A percentile compares a stretch with the other conserved stretches of the same genome.
These are phyloP conservation scores for Scenedesmus sp. DNA, from an alignment of 163 green algal species.

Conservation along the genomic window DNA sequence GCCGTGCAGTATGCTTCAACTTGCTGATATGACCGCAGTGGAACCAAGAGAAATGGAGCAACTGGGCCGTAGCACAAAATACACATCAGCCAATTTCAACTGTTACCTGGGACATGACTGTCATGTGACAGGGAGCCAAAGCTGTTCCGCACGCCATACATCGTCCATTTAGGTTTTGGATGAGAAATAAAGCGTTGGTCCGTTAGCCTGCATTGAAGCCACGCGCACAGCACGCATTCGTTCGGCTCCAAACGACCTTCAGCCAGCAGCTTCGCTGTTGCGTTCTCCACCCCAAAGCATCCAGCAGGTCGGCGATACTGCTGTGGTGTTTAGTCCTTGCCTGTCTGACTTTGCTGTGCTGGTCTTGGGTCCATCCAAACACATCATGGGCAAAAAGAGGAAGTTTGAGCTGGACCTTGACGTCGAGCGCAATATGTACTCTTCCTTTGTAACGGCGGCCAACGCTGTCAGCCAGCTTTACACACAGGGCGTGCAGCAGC, in stretches of 20 bases:
- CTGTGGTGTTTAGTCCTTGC: neutral
- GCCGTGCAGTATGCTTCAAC: neutral
- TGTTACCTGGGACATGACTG: slow-evolving; percentile 1
- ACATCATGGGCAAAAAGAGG: slow-evolving; percentile 67
- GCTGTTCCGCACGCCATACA: neutral
- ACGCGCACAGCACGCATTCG: neutral
- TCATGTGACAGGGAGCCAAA: neutral
- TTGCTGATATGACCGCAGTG: neutral
- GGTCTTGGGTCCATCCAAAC: neutral
- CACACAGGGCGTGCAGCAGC: slow-evolving; percentile 55
- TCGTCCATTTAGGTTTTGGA: neutral
- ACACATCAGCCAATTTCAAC: neutral
- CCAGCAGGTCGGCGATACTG: neutral
- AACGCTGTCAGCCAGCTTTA: slow-evolving; percentile 71
- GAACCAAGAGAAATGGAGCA: neutral
- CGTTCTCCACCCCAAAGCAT: neutral
- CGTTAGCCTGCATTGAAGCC: neutral
- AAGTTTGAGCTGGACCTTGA: slow-evolving; percentile 63
- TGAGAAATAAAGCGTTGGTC: neutral
- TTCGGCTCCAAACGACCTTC: neutral
- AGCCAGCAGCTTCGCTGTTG: neutral
- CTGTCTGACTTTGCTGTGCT: neutral
- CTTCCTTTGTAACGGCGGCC: slow-evolving; percentile 62
- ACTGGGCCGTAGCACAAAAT: neutral
- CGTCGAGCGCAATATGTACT: slow-evolving; percentile 63